Evolutionary conservation across 2,329 filamentous ascomycete species (phyloP).

Genomic region (Stemphylium vesicarium): DNA sequence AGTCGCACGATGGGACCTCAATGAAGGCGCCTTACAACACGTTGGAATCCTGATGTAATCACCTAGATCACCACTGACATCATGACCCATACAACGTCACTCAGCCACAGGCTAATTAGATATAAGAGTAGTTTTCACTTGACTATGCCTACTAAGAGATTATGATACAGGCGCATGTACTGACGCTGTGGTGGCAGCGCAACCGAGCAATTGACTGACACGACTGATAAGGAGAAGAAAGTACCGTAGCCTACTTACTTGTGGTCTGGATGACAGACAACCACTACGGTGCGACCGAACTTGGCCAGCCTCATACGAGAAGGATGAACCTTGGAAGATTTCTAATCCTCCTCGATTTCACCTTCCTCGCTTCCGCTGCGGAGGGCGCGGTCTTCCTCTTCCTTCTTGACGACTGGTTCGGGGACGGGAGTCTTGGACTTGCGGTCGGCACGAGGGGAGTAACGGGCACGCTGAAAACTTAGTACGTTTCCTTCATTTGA

Average conservation of each 20-base stretch:
- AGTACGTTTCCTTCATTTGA: constrained; percentile 14
- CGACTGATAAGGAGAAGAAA: not conserved
- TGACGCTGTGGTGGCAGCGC: not conserved
- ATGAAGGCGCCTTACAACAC: too few relatives aligned
- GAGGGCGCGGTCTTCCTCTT: constrained; percentile 67
- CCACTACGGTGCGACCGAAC: not conserved
- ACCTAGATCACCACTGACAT: not conserved
- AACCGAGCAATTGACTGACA: not conserved
- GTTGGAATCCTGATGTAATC: not conserved
- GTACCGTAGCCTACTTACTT: constrained; percentile 12
- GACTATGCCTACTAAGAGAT: not conserved
- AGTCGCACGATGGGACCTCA: too few relatives aligned
- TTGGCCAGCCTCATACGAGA: constrained; percentile 2
- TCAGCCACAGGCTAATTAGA: not conserved
- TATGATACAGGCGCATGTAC: not conserved
- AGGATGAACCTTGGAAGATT: constrained; percentile 8
- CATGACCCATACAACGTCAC: not conserved
- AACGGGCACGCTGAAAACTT: constrained; percentile 54
- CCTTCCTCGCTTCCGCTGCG: constrained; percentile 95
- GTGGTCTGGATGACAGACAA: not conserved
- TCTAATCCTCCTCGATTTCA: constrained; percentile 83
- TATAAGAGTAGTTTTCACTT: not conserved
- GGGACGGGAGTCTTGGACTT: constrained; percentile 63
- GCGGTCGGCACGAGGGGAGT: constrained; percentile 60
- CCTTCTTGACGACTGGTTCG: constrained; percentile 41